Evolutionary conservation across 805 yeast genomes (phyloP), one percentile per base, ranked within the genome.

Genomic region (Cyberlindnera petersonii): DNA sequence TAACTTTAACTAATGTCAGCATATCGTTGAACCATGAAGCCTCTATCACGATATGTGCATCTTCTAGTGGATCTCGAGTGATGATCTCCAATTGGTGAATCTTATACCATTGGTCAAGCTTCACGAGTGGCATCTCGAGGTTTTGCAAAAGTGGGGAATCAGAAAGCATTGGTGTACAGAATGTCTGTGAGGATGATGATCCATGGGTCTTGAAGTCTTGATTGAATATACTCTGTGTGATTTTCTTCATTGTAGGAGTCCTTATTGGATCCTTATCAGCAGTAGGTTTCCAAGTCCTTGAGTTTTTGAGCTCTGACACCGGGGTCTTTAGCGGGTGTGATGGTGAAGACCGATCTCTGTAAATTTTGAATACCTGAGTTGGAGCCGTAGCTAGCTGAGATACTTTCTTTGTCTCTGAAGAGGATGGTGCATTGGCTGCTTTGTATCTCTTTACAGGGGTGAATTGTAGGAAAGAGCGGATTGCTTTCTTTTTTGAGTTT

Each of bases 51-150:
- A 24, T 31, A 20, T 26, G 42, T 9, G 44, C 24, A 2, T 29
- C 24, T 1, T 35, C 24, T 3, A 29, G 26, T 6, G 23, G 28
- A 14, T 30, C 37, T 22, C 17, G 26, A 3, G 33, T 16, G 22
- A 43, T 24, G 1, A 44, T 24, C 36, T 47, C 30, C 16, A 43
- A 30, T n/a, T 47, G 48, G 17, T 42, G 42, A 11, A 50, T 45
- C 16, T 40, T 44, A 27, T 49, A 50, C 58, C 56, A 52, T 28
- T 47, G 47, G 24, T 47, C 52, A 8, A 55, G 33, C 8, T 43
- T 38, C 4, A 45, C 35, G 2, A 55, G 16, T 4, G 57, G 56
- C 11, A 42, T 22, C 13, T 52, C 49, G 5, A 33, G 32, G 10
- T 48, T 43, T 9, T 42, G 33, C 3, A 40, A 14, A n/a, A 37